These are phyloP conservation scores for Oidiodendron maius DNA, from an alignment of 495 filamentous ascomycete species.

Conservation along the genomic window DNA sequence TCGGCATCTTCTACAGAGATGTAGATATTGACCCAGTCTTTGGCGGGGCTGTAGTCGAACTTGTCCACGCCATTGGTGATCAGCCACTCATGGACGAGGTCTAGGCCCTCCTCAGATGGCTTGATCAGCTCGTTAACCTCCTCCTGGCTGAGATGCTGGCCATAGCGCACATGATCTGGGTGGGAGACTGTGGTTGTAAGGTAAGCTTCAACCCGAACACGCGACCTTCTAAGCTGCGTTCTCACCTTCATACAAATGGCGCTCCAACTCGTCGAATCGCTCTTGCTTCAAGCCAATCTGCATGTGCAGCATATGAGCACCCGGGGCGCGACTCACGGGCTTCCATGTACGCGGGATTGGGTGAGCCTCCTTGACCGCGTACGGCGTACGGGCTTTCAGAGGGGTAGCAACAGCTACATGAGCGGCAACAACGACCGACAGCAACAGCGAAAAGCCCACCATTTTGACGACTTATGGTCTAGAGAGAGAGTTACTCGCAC, in stretches of 20 bases:
- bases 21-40: slow-evolving; percentile 45
- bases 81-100: slow-evolving; percentile 42
- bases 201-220: slow-evolving; percentile 4
- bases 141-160: slow-evolving; percentile 37
- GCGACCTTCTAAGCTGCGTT: not conserved
- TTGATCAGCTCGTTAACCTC: slow-evolving; percentile 23
- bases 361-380: slow-evolving; percentile 48
- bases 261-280: slow-evolving; percentile 42
- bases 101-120: slow-evolving; percentile 34
- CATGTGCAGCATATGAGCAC: slow-evolving; percentile 31
- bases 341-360: slow-evolving; percentile 42
- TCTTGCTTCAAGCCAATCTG: slow-evolving; percentile 47
- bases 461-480: slow-evolving; percentile 23
- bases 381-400: slow-evolving; percentile 30
- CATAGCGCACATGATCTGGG: slow-evolving; percentile 35
- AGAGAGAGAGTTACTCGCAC: too few species aligned
- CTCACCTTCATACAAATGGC: slow-evolving; percentile 43
- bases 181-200: slow-evolving; percentile 26
- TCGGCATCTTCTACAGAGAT: slow-evolving; percentile 48
- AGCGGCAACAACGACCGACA: slow-evolving; percentile 24
- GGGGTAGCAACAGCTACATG: slow-evolving; percentile 23
- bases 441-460: slow-evolving; percentile 23
- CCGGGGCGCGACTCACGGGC: slow-evolving; percentile 36
- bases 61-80: slow-evolving; percentile 39
- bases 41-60: slow-evolving; percentile 39